A percentile compares a stretch with the other conserved stretches of the same genome.
Evolutionary conservation across 176 grass and related monocot species (phyloP).

Genomic region (Zizania latifolia): DNA sequence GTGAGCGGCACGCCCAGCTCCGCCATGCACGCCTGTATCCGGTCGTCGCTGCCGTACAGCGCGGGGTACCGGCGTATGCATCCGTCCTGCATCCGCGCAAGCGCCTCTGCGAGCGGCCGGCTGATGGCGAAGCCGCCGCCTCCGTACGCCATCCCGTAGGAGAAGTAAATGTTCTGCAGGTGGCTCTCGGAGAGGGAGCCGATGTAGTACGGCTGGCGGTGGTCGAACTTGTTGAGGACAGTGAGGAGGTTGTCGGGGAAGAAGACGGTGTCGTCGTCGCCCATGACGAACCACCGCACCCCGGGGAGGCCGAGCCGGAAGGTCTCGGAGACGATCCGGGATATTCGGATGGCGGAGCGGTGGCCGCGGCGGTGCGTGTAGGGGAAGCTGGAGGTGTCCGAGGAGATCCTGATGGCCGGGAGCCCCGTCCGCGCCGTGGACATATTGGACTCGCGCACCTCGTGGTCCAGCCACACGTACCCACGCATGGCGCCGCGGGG

Average conservation of each 20-base stretch:
- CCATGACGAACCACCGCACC: conserved; percentile 73
- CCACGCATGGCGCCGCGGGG: conserved; percentile 50
- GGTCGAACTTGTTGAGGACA: conserved; percentile 51
- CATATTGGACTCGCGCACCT: conserved; percentile 36
- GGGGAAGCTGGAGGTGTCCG: conserved; percentile 47
- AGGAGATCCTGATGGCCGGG: conserved; percentile 49
- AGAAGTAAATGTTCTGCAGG: conserved; percentile 72
- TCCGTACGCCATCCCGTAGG: conserved; percentile 66
- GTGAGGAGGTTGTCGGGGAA: conserved; percentile 52
- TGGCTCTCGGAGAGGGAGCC: conserved; percentile 65
- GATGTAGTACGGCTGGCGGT: conserved; percentile 70
- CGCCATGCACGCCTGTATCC: conserved; percentile 98
- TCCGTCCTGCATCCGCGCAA: conserved; percentile 69
- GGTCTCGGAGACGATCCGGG: conserved; percentile 71
- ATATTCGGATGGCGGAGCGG: conserved; percentile 70
- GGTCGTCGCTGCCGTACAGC: conserved; percentile 91
- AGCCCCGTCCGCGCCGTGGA: conserved; percentile 19
- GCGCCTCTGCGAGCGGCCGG: conserved; percentile 62
- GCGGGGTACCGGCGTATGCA: conserved; percentile 81
- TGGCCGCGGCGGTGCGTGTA: conserved; percentile 54
- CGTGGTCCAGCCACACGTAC: conserved; percentile 55
- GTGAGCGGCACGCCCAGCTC: conserved; percentile 90
- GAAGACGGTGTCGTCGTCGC: conserved; percentile 77
- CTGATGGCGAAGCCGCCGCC: conserved; percentile 90
- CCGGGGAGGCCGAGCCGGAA: conserved; percentile 45